Base-by-base conservation (phyloP, 176 grass and related monocot species). In the Oryza meridionalis region DNA sequence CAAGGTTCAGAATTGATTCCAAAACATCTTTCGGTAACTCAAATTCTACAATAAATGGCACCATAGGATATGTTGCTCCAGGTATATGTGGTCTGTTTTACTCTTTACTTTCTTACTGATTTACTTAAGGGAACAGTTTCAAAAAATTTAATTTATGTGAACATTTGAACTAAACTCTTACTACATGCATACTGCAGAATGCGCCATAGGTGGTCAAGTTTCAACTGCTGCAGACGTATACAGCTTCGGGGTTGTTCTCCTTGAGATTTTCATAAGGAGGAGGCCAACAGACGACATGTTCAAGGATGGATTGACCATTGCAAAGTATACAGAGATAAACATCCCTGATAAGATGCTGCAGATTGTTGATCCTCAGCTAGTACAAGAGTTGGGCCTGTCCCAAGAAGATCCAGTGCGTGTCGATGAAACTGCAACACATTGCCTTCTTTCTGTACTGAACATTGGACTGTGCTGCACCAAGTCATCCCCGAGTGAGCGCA, bases 261-360 rank as follows among this genome's bases (percentile, higher is more conserved):
- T 76, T 0, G 78, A 87, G 9, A 61, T 81, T 14, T 81, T 87
- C 8, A 21, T 76, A 3, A 12, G 71, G 1, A 81, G 1, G 9
- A 76, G 85, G 35, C 78, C 71, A 10, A 87, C 63, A 0, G 47
- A 81, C 14, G 77, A 67, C 35, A 76, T 81, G 19, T 86, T 87
- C n/a, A 69, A 69, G 7, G 85, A 87, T 9, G 71, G 47, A 21
- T 8, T 86, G 24, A 58, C 24, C 46, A 75, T 81, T 17, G 25
- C 12, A 17, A 75, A 32, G 12, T 61, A 45, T 0, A 0, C 26
- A 22, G 77, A 75, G 4, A 68, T 75, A 0, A 86, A 81, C 12
- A 67, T 86, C 14, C 77, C 70, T 61, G 33, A 25, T 10, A 49
- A 26, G 4, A 11, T 79, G n/a, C 21, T 64, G 43, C 25, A 77